Percentiles rank a stretch among this genome's conserved stretches.
phyloP scores from a whole-genome alignment of 306 rosid species.

The Pyrus communis region DNA sequence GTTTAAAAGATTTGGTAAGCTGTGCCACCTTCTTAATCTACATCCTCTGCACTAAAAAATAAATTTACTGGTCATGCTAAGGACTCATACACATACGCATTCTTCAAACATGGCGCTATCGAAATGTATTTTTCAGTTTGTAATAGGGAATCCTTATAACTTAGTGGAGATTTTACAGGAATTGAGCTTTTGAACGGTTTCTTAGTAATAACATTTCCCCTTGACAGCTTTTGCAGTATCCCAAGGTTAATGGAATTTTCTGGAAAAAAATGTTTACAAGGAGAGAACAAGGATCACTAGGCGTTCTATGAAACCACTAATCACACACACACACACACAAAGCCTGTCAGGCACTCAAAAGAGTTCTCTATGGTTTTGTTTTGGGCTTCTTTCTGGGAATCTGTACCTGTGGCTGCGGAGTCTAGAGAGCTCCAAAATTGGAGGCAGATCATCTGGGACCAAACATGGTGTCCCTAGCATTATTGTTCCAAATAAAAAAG shows the following conservation, averaged over 20 bases:
- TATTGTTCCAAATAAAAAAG: conserved; percentile 13
- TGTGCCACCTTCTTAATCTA: not conserved
- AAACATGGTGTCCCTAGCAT: not conserved
- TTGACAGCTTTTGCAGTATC: not conserved
- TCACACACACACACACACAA: not conserved
- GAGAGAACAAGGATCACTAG: not conserved
- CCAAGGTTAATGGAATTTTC: not conserved
- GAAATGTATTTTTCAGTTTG: not conserved
- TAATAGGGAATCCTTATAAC: not conserved
- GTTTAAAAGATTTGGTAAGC: not conserved
- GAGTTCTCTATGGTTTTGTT: not conserved
- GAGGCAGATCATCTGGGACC: not conserved
- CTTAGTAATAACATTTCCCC: not conserved
- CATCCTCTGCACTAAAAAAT: not conserved
- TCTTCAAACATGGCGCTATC: not conserved
- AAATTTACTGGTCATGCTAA: not conserved
- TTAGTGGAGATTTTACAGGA: not conserved
- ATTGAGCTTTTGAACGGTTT: not conserved
- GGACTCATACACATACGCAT: not conserved
- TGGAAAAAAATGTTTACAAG: not conserved
- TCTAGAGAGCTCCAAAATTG: not conserved
- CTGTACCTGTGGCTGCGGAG: not conserved
- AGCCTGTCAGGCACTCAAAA: not conserved
- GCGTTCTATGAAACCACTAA: not conserved
- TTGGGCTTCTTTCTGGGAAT: not conserved